phyloP scores from a whole-genome alignment of 2,329 filamentous ascomycete species.

The Lachnum nothofagi region DNA sequence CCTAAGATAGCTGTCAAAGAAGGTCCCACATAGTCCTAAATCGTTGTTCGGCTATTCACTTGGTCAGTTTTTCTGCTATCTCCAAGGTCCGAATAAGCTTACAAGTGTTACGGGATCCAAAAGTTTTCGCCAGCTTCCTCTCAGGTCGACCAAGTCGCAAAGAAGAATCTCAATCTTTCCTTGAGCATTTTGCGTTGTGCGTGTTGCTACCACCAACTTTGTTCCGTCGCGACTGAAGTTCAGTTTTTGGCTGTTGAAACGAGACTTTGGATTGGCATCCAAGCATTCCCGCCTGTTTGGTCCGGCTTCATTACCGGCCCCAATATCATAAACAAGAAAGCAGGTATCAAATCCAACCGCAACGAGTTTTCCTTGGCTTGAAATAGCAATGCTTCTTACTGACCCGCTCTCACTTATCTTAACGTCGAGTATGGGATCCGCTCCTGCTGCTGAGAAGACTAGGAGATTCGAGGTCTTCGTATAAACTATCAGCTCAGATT shows the following conservation, averaged over 20 bases:
- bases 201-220: background rate
- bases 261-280: background rate
- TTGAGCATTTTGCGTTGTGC: background rate
- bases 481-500: background rate
- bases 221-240: background rate
- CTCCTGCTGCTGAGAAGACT: background rate
- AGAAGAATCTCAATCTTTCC: background rate
- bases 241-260: background rate
- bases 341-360: background rate
- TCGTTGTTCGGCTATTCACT: background rate
- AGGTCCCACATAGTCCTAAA: background rate
- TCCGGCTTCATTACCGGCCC: background rate
- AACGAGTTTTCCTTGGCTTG: background rate
- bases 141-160: background rate
- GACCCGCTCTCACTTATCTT: background rate
- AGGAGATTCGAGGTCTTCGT: background rate
- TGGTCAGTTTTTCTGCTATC: background rate
- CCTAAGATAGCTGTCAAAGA: background rate
- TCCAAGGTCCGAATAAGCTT: background rate
- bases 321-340: background rate
- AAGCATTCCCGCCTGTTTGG: background rate
- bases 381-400: background rate
- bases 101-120: background rate
- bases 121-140: background rate
- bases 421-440: background rate